These are phyloP conservation scores for Lizonia empirigonia DNA, from an alignment of 2,329 filamentous ascomycete species.

Conservation along the genomic window DNA sequence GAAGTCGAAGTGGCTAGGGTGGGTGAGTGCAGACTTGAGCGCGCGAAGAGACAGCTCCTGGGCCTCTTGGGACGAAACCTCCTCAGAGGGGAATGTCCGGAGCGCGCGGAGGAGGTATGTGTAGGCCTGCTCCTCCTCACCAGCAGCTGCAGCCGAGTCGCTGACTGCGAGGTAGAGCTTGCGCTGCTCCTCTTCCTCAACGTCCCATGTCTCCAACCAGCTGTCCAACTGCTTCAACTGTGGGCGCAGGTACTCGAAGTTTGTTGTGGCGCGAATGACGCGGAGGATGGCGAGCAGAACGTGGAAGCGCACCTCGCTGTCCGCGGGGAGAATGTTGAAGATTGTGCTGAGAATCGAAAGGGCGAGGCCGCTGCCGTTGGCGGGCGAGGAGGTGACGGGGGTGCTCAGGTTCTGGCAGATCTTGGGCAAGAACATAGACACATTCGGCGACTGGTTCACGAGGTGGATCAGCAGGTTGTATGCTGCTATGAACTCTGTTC, in stretches of 20 bases:
- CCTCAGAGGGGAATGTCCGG: constrained; percentile 71
- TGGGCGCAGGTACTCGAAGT: constrained; percentile 80
- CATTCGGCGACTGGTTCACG: constrained; percentile 81
- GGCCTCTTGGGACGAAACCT: constrained; percentile 60
- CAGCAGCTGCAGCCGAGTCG: constrained; percentile 77
- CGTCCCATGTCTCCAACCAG: constrained; percentile 85
- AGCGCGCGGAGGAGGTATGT: constrained; percentile 78
- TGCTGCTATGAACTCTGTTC: constrained; percentile 83
- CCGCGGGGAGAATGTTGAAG: constrained; percentile 85
- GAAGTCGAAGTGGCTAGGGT: constrained; percentile 73
- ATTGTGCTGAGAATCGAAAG: constrained; percentile 91
- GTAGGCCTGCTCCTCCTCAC: constrained; percentile 76
- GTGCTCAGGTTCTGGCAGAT: constrained; percentile 86
- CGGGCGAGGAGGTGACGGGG: constrained; percentile 82
- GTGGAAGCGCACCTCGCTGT: constrained; percentile 80
- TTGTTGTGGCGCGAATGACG: constrained; percentile 71
- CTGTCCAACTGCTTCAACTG: constrained; percentile 81
- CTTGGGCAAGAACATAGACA: constrained; percentile 82
- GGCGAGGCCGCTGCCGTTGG: constrained; percentile 83
- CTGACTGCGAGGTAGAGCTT: constrained; percentile 83
- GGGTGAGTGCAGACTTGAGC: constrained; percentile 69
- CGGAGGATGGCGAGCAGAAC: constrained; percentile 88
- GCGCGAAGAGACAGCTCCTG: constrained; percentile 66
- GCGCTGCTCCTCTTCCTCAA: constrained; percentile 80
- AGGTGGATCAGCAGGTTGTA: constrained; percentile 98